Evolutionary conservation across 2,329 filamentous ascomycete genomes (phyloP), one percentile per base, ranked within the genome.

Genomic region (Coniochaeta sp.): DNA sequence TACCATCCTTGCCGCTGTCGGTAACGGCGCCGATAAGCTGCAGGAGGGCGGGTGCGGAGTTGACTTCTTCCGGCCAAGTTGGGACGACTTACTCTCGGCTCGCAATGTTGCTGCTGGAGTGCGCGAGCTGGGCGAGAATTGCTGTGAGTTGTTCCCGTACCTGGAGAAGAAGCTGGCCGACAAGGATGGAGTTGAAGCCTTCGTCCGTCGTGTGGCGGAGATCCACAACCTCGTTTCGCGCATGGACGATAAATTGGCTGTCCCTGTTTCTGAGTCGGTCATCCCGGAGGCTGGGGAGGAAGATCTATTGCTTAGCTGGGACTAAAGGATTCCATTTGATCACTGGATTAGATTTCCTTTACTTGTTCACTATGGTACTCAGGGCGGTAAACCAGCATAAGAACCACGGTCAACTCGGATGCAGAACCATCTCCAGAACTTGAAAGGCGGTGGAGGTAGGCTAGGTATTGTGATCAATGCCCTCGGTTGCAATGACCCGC

Each of bases 1-100:
- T 60, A 72, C 71, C 33, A 65, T 69, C 22, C 75, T 73, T 71
- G 26, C 34, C 6, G 54, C 54, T 14, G 26, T 9, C 6, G 22
- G 31, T 7, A 22, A 26, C 17, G 22, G 22, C 1, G 9, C 54
- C 33, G 31, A 22, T 1, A 28, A 24, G 19, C 22, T 52, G n/a
- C 6, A 52, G 19, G 54, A 38, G 19, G 38, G 56, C 26, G 56
- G 56, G 2, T 43, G 26, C 17, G 56, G 56, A 26, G 38, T 58
- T 3, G 38, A 40, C 19, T 14, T 58, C 5, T 31, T 28, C 34
- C 11, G 38, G 11, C 24, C 38, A 5, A 36, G 12, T 31, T 58
- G 56, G 56, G 56, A 58, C 17, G 56, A 58, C 12, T n/a, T 34
- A 12, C 56, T 58, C 8, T 16, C 9, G 8, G 17, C 34, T 19